These are phyloP conservation scores for Pholiota adiposa DNA, from an alignment of 1,284 basidiomycete species.

Conservation along the genomic window DNA sequence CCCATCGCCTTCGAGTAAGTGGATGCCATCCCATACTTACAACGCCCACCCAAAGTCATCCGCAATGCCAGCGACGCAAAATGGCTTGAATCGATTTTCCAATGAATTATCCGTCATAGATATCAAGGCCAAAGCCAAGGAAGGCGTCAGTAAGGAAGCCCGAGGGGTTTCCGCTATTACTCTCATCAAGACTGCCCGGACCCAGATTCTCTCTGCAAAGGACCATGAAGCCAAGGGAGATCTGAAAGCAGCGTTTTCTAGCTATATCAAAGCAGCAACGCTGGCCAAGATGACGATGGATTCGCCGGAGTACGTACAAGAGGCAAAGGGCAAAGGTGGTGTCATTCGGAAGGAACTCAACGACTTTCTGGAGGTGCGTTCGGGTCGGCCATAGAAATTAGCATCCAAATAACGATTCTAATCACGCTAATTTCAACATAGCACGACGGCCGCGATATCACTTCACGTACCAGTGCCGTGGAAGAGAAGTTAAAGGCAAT, in stretches of 20 bases:
- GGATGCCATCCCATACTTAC: conserved; percentile 10
- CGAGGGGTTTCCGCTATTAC: conserved; percentile 56
- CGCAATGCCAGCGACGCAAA: conserved; percentile 18
- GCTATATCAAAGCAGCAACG: conserved; percentile 62
- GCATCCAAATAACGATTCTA: conserved; percentile 23
- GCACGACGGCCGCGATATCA: conserved; percentile 56
- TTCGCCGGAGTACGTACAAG: conserved; percentile 55
- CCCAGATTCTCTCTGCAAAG: conserved; percentile 54
- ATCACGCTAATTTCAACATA: conserved; percentile 25
- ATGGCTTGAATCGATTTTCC: conserved; percentile 20
- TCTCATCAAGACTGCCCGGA: conserved; percentile 63
- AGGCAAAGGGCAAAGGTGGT: conserved; percentile 47
- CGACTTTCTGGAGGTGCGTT: conserved; percentile 62
- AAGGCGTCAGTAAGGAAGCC: conserved; percentile 55
- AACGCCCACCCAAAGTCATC: conserved; percentile 13
- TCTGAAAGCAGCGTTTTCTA: conserved; percentile 58
- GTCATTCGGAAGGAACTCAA: conserved; percentile 58
- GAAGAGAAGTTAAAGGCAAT: conserved; percentile 63
- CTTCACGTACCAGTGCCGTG: conserved; percentile 48
- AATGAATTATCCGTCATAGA: conserved; percentile 55
- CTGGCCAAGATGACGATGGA: conserved; percentile 62
- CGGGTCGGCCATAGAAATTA: not conserved
- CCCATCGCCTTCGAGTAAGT: conserved; percentile 19
- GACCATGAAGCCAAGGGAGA: conserved; percentile 59
- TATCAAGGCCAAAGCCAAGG: conserved; percentile 67